Evolutionary conservation across 345 rosid genomes (phyloP).

Genomic region (Eucalyptus coolabah): DNA sequence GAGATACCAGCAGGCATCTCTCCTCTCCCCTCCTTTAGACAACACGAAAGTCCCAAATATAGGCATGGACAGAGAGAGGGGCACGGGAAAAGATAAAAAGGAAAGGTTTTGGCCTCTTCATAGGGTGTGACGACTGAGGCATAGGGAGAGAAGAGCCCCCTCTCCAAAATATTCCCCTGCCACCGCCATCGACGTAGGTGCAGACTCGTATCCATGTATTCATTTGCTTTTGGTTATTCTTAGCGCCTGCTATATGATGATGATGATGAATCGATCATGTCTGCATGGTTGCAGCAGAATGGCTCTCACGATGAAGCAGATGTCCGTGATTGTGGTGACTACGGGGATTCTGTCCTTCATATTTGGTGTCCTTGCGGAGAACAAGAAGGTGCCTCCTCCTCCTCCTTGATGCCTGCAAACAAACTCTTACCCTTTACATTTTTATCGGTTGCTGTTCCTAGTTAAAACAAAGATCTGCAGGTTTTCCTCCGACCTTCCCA

Average conservation of each 20-base stretch:
- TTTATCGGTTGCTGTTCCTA: neutral
- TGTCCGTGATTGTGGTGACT: conserved; percentile 39
- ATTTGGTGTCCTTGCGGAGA: conserved; percentile 67
- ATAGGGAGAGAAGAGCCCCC: neutral
- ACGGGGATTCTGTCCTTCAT: conserved; percentile 55
- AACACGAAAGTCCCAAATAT: neutral
- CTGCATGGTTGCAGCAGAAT: conserved; percentile 3
- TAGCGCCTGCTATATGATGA: neutral
- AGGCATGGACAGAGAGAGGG: neutral
- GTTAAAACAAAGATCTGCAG: neutral
- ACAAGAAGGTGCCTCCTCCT: conserved; percentile 49
- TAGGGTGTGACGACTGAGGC: neutral
- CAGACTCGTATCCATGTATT: neutral
- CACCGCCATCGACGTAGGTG: neutral
- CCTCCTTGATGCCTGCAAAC: neutral
- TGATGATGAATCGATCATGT: neutral
- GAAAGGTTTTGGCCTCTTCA: neutral
- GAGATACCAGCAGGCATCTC: neutral
- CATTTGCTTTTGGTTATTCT: neutral
- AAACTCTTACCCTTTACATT: neutral
- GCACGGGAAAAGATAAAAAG: neutral
- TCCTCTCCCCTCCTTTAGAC: neutral
- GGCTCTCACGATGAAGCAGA: conserved; percentile 53
- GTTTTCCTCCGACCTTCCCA: neutral
- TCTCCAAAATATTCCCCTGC: neutral